Evolutionary conservation across 1,139 yeast genomes (phyloP).

Genomic region (Hansenula lynferdii): DNA sequence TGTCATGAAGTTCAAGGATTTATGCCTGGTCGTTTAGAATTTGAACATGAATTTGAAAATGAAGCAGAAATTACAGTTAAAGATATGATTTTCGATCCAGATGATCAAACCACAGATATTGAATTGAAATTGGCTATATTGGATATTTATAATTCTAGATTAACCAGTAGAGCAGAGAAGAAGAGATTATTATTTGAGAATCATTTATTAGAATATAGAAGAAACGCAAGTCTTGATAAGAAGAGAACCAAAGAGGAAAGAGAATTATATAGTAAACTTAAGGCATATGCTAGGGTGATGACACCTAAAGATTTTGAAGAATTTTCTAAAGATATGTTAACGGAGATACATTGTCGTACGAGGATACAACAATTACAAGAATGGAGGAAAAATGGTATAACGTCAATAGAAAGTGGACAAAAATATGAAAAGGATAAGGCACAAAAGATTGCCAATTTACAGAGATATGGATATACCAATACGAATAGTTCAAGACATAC

Average conservation of each 20-base stretch:
- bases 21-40: conserved; percentile 98
- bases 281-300: conserved; percentile 79
- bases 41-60: conserved; percentile 93
- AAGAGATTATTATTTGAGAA: conserved; percentile 79
- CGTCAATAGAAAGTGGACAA: conserved; percentile 76
- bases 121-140: conserved; percentile 83
- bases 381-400: conserved; percentile 88
- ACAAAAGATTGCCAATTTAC: conserved; percentile 52
- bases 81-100: conserved; percentile 94
- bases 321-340: conserved; percentile 66
- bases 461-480: conserved; percentile 43
- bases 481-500: conserved; percentile 23
- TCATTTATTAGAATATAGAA: conserved; percentile 76
- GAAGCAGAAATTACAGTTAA: conserved; percentile 94
- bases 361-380: conserved; percentile 87
- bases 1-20: conserved; percentile 97
- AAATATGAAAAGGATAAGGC: conserved; percentile 87
- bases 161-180: conserved; percentile 89
- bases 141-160: conserved; percentile 84
- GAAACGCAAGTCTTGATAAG: conserved; percentile 52
- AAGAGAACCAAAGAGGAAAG: conserved; percentile 85
- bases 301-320: conserved; percentile 75
- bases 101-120: conserved; percentile 81
- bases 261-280: conserved; percentile 67
- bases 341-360: conserved; percentile 74